phyloP scores from a whole-genome alignment of 1,284 basidiomycete genomes.

The Moniliella sp. region DNA sequence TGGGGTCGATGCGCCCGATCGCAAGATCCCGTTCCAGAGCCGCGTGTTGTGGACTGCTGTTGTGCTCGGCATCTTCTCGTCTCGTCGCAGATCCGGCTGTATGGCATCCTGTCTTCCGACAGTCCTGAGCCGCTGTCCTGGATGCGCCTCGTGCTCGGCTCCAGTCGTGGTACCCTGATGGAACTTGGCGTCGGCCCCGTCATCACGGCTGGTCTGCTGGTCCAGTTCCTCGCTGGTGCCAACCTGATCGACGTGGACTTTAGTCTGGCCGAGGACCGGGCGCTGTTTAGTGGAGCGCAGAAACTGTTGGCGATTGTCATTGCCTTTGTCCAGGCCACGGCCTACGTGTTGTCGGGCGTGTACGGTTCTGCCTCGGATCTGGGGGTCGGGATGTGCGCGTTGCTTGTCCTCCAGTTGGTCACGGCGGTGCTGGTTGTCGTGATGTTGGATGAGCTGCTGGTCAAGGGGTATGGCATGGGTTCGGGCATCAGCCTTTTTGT shows the following conservation, averaged over 20 bases:
- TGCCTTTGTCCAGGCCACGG: slow-evolving; percentile 81
- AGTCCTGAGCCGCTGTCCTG: slow-evolving; percentile 74
- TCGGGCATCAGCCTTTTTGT: slow-evolving; percentile 97
- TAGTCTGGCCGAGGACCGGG: slow-evolving; percentile 82
- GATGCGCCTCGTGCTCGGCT: slow-evolving; percentile 96
- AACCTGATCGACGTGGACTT: slow-evolving; percentile 96
- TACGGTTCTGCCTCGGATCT: slow-evolving; percentile 82
- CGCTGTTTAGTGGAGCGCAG: slow-evolving; percentile 82
- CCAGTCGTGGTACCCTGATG: slow-evolving; percentile 97
- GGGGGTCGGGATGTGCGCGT: slow-evolving; percentile 77
- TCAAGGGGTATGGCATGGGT: slow-evolving; percentile 94
- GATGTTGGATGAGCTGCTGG: slow-evolving; percentile 88
- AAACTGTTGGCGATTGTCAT: slow-evolving; percentile 96
- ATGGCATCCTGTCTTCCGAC: slow-evolving; percentile 33
- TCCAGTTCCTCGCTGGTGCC: slow-evolving; percentile 91
- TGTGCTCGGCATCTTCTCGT: slow-evolving; percentile 32
- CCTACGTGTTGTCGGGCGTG: slow-evolving; percentile 87
- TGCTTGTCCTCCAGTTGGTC: slow-evolving; percentile 80
- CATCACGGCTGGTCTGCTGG: slow-evolving; percentile 88
- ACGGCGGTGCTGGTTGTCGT: slow-evolving; percentile 87
- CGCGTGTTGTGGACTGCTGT: slow-evolving; percentile 32
- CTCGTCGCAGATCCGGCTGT: slow-evolving; percentile 31
- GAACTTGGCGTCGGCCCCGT: slow-evolving; percentile 94
- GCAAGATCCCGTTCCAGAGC: slow-evolving; percentile 29
- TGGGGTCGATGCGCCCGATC: slow-evolving; percentile 26